phyloP scores from a whole-genome alignment of 2,329 filamentous ascomycete species.

The Metarhizium humberi region DNA sequence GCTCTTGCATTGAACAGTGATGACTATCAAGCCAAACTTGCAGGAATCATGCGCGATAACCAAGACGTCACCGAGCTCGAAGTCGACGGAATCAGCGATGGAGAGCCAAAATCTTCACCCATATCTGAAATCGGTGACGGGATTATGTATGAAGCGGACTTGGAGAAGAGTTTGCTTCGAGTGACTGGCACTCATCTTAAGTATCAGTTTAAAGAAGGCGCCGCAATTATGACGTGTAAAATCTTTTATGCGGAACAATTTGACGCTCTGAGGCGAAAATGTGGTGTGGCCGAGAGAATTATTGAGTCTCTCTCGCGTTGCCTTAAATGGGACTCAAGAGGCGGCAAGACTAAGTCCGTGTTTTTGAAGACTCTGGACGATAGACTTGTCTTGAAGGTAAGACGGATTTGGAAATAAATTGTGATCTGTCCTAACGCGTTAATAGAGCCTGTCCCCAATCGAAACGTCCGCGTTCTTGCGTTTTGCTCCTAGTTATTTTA shows the following conservation, averaged over 20 bases:
- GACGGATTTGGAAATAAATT: background rate
- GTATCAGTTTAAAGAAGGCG: conserved; percentile 88
- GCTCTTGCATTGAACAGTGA: conserved; percentile 83
- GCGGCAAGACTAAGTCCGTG: conserved; percentile 94
- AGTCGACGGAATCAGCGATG: conserved; percentile 19
- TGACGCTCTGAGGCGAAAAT: conserved; percentile 86
- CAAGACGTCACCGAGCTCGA: conserved; percentile 31
- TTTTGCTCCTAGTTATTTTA: conserved; percentile 95
- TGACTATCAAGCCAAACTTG: conserved; percentile 76
- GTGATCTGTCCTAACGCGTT: conserved; percentile 8
- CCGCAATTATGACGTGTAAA: conserved; percentile 94
- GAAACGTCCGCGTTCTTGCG: conserved; percentile 91
- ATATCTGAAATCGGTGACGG: conserved; percentile 27
- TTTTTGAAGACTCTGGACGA: conserved; percentile 96
- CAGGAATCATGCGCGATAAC: conserved; percentile 49
- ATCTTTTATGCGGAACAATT: conserved; percentile 99
- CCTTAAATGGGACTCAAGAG: conserved; percentile 95
- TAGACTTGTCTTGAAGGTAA: conserved; percentile 74
- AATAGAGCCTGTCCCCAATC: conserved; percentile 70
- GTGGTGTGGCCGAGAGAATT: conserved; percentile 85
- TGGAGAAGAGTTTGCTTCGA: conserved; percentile 78
- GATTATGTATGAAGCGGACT: conserved; percentile 53
- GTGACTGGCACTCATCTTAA: conserved; percentile 87
- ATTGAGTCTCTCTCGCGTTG: conserved; percentile 92
- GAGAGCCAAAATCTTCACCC: conserved; percentile 20